These are phyloP conservation scores for Boletus vermiculosoides DNA, from an alignment of 768 basidiomycete genomes.

Conservation along the genomic window DNA sequence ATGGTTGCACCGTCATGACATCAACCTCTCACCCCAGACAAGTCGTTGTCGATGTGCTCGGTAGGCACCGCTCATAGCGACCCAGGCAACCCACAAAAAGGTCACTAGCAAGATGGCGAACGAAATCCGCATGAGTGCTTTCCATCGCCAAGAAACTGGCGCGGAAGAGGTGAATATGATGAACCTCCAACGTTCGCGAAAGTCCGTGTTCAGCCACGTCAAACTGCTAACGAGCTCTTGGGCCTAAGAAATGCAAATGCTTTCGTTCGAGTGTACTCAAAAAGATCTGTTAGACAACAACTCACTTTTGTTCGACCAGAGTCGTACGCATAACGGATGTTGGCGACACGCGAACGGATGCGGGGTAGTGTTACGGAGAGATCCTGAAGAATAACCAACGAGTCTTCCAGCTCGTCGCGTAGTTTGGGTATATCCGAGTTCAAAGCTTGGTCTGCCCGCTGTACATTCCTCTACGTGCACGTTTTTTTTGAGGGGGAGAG, in stretches of 20 bases:
- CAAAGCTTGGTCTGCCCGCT: slow-evolving; percentile 58
- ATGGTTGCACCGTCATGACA: slow-evolving; percentile 46
- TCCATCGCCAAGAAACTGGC: slow-evolving; percentile 74
- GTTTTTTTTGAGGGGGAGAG: background rate
- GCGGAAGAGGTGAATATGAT: slow-evolving; percentile 72
- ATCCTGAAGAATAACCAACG: slow-evolving; percentile 53
- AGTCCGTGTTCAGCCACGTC: slow-evolving; percentile 75
- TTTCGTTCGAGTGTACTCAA: background rate
- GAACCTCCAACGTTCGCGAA: slow-evolving; percentile 70
- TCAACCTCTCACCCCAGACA: slow-evolving; percentile 77
- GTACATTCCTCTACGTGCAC: slow-evolving; percentile 49
- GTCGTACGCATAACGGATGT: slow-evolving; percentile 67
- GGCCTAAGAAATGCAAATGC: slow-evolving; percentile 43
- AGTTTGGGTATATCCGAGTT: slow-evolving; percentile 62
- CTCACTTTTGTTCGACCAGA: slow-evolving; percentile 66
- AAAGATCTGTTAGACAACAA: background rate
- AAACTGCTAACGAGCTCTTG: slow-evolving; percentile 60
- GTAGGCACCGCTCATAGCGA: slow-evolving; percentile 63
- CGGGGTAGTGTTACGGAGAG: slow-evolving; percentile 60
- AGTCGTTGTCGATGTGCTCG: slow-evolving; percentile 72
- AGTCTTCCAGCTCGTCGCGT: slow-evolving; percentile 57
- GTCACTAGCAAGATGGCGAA: slow-evolving; percentile 58
- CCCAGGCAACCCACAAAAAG: slow-evolving; percentile 60
- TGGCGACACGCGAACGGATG: slow-evolving; percentile 57
- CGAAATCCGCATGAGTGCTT: slow-evolving; percentile 55